These are phyloP conservation scores for Melanogaster broomeanus DNA, from an alignment of 768 basidiomycete genomes.

Conservation along the genomic window DNA sequence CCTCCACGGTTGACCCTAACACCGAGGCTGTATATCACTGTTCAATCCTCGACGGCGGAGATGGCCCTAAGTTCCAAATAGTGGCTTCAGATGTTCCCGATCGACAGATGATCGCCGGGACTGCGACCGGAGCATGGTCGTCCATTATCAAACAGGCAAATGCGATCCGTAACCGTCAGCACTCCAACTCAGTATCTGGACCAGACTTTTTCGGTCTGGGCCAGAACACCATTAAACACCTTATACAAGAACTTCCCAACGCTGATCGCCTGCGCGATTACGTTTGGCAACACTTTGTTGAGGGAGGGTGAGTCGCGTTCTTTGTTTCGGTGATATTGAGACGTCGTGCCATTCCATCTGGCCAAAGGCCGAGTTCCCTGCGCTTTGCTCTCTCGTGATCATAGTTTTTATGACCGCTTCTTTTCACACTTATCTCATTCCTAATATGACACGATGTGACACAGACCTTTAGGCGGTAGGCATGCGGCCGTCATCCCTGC, in stretches of 20 bases:
- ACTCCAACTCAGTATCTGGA: conserved; percentile 85
- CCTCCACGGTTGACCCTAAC: conserved; percentile 70
- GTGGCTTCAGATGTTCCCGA: conserved; percentile 71
- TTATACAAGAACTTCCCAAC: conserved; percentile 82
- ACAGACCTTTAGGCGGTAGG: conserved; percentile 74
- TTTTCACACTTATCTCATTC: conserved; percentile 26
- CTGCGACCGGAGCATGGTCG: conserved; percentile 87
- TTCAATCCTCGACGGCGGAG: conserved; percentile 82
- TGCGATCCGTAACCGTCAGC: conserved; percentile 75
- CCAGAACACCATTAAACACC: conserved; percentile 86
- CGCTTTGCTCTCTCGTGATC: conserved; percentile 8
- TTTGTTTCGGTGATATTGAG: conserved; percentile 11
- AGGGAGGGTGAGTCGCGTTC: conserved; percentile 71
- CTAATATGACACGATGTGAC: conserved; percentile 33
- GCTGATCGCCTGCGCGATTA: conserved; percentile 76
- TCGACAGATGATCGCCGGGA: conserved; percentile 77
- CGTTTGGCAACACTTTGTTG: conserved; percentile 83
- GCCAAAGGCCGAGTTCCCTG: conserved; percentile 10
- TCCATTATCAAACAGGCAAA: conserved; percentile 83
- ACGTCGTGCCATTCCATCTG: conserved; percentile 5
- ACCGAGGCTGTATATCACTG: conserved; percentile 77
- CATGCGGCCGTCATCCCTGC: conserved; percentile 84
- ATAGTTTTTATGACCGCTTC: conserved; percentile 19
- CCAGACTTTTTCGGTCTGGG: conserved; percentile 88
- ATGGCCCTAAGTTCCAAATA: conserved; percentile 86